phyloP scores from a whole-genome alignment of 2,329 filamentous ascomycete genomes.

The Coniochaeta sp. region DNA sequence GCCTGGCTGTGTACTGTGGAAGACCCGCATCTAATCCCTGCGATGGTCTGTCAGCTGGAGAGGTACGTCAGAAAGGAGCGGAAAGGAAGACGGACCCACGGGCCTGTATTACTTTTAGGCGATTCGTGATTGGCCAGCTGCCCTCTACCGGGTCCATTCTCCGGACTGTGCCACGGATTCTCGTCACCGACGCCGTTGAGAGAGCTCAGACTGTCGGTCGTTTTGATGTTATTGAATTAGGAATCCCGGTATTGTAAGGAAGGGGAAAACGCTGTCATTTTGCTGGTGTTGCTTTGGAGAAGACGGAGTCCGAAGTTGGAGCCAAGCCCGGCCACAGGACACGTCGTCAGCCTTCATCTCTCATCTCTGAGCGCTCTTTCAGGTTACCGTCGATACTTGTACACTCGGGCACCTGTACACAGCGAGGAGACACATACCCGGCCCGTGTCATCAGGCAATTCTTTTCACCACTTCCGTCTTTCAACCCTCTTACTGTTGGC shows the following conservation, averaged over 20 bases:
- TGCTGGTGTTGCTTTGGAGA: not conserved
- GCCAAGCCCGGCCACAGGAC: not conserved
- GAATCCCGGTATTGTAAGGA: not conserved
- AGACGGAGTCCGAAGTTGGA: not conserved
- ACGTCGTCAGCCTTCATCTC: not conserved
- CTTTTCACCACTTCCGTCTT: not conserved
- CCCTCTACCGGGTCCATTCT: not conserved
- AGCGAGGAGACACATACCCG: not conserved
- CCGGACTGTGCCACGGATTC: not conserved
- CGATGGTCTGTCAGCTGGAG: not conserved
- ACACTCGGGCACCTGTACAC: not conserved
- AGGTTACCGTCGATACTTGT: not conserved
- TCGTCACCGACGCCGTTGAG: not conserved
- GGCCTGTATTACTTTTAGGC: constrained; percentile 3
- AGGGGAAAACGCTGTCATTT: not conserved
- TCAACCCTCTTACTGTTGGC: not conserved
- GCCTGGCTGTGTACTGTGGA: too few relatives aligned
- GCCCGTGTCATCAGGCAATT: not conserved
- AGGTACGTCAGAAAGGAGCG: not conserved
- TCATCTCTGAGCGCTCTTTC: not conserved
- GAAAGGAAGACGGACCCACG: not conserved
- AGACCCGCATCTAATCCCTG: not conserved
- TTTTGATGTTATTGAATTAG: not conserved
- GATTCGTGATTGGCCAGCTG: not conserved
- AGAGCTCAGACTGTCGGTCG: not conserved